phyloP scores from a whole-genome alignment of 179 eudicot species.

The Actinidia polygama region DNA sequence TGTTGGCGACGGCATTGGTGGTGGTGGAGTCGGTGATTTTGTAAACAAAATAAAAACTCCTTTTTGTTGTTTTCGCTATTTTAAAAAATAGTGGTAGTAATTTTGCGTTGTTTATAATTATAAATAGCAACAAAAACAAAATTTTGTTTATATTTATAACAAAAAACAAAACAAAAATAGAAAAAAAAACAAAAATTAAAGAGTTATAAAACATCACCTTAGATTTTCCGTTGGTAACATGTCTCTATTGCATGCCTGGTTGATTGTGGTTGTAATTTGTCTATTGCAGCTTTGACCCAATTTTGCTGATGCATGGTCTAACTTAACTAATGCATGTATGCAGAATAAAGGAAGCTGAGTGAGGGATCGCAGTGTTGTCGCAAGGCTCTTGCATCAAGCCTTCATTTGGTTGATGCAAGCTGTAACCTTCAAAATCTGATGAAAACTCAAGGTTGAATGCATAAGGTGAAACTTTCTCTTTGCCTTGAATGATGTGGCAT shows the following conservation, averaged over 20 bases:
- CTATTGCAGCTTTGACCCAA: constrained; percentile 83
- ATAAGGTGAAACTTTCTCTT: constrained; percentile 64
- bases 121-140: too few species aligned
- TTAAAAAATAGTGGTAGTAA: too few species aligned
- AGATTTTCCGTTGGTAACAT: neutral
- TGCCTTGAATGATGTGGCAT: neutral
- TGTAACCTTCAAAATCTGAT: constrained; percentile 90
- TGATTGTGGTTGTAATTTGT: neutral
- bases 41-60: too few species aligned
- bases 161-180: too few species aligned
- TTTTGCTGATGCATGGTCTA: constrained; percentile 98
- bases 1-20: too few species aligned
- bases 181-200: too few species aligned
- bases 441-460: constrained; percentile 91
- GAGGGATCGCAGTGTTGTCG: constrained; percentile 95
- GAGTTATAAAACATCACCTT: too few species aligned
- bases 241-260: neutral
- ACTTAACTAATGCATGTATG: constrained; percentile 93
- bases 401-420: constrained; percentile 93
- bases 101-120: too few species aligned
- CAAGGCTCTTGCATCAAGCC: constrained; percentile 88
- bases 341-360: constrained; percentile 75
- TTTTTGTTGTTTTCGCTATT: too few species aligned
- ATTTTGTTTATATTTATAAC: too few species aligned
- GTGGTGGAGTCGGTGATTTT: too few species aligned